phyloP scores from a whole-genome alignment of 257 asterid genomes.

The Solanum microdontum region DNA sequence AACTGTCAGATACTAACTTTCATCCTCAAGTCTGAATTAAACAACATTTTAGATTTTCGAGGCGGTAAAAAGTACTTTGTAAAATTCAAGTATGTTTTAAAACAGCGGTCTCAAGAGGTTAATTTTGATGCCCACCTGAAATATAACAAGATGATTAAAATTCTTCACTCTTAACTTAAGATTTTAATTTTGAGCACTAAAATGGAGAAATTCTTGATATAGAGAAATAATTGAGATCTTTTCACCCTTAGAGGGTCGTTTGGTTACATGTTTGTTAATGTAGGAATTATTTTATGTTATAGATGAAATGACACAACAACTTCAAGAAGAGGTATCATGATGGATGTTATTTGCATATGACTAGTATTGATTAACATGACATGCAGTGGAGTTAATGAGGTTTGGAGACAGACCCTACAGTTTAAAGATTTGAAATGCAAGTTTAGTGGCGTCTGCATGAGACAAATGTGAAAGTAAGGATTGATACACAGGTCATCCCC shows the following conservation, averaged over 20 bases:
- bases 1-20: no score
- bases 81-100: no score
- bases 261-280: background rate
- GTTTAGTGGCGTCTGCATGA: background rate
- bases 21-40: no score
- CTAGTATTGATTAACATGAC: background rate
- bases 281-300: background rate
- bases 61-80: background rate
- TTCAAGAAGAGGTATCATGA: background rate
- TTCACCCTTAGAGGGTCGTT: background rate
- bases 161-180: no score
- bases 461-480: background rate
- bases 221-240: background rate
- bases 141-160: background rate
- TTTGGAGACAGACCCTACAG: background rate
- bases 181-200: no score
- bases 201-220: background rate
- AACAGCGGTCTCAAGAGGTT: background rate
- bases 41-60: no score
- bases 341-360: background rate
- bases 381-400: background rate
- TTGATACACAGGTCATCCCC: background rate
- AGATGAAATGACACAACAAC: background rate
- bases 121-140: background rate
- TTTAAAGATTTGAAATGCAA: background rate